A percentile compares a stretch with the other conserved stretches of the same genome.
phyloP scores from a whole-genome alignment of 768 basidiomycete species.

The Paxillus involutus region DNA sequence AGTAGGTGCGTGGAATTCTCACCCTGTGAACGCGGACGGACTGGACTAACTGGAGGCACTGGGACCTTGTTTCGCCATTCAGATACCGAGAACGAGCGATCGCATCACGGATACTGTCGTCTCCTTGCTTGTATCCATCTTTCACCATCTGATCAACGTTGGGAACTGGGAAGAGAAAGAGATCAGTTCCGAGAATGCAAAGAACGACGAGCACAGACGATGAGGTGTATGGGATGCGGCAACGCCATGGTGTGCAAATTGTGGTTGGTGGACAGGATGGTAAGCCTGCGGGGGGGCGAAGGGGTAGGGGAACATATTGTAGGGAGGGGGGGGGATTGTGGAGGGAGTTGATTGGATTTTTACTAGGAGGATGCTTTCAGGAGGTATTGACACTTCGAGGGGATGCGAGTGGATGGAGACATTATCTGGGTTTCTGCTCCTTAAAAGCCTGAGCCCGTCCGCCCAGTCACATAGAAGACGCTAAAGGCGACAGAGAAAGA shows the following conservation, averaged over 20 bases:
- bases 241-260: background rate
- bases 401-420: background rate
- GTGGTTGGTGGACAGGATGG: background rate
- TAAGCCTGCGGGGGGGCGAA: background rate
- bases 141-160: conserved; percentile 5
- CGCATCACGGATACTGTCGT: background rate
- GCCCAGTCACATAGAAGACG: too few relatives aligned
- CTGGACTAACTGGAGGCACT: conserved; percentile 8
- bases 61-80: background rate
- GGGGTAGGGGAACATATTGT: background rate
- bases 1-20: background rate
- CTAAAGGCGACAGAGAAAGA: background rate
- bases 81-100: conserved; percentile 6
- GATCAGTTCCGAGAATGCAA: background rate
- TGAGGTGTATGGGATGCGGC: background rate
- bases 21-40: conserved; percentile 22
- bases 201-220: conserved; percentile 10
- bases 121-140: background rate
- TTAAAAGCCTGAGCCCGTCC: background rate
- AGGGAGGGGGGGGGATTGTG: background rate
- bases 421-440: background rate
- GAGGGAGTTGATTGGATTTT: background rate
- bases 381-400: background rate
- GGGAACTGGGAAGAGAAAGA: conserved; percentile 1
- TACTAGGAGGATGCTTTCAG: too few relatives aligned